phyloP scores from a whole-genome alignment of 129 eudicot species.

The Silybum marianum region DNA sequence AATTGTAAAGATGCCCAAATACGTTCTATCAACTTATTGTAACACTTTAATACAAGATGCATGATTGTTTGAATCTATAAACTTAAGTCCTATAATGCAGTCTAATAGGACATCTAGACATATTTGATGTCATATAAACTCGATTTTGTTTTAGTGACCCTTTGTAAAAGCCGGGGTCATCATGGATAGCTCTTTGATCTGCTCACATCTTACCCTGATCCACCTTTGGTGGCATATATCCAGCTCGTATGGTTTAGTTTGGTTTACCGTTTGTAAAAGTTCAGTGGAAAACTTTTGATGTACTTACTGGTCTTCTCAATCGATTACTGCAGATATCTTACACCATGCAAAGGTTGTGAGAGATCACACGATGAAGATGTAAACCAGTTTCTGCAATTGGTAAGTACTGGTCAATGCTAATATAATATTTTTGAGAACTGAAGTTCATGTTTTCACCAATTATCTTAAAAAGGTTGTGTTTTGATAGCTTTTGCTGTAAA shows the following conservation, averaged over 20 bases:
- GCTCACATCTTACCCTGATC: too few species aligned
- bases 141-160: neutral
- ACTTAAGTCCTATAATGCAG: too few species aligned
- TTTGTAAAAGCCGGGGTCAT: neutral
- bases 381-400: slow-evolving; percentile 75
- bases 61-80: too few species aligned
- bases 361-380: slow-evolving; percentile 56
- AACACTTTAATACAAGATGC: too few species aligned
- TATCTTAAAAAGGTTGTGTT: neutral
- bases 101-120: neutral
- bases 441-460: neutral
- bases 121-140: neutral
- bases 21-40: too few species aligned
- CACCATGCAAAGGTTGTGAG: slow-evolving; percentile 48
- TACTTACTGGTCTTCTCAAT: slow-evolving; percentile 16
- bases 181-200: neutral
- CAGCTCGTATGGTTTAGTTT: neutral
- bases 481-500: neutral
- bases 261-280: neutral
- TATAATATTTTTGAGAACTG: neutral
- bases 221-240: neutral
- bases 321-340: slow-evolving; percentile 61
- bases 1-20: too few species aligned
- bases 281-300: neutral
- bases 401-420: slow-evolving; percentile 32